Base-by-base conservation (phyloP, 2,329 filamentous ascomycete genomes). In the Phoma sp. region DNA sequence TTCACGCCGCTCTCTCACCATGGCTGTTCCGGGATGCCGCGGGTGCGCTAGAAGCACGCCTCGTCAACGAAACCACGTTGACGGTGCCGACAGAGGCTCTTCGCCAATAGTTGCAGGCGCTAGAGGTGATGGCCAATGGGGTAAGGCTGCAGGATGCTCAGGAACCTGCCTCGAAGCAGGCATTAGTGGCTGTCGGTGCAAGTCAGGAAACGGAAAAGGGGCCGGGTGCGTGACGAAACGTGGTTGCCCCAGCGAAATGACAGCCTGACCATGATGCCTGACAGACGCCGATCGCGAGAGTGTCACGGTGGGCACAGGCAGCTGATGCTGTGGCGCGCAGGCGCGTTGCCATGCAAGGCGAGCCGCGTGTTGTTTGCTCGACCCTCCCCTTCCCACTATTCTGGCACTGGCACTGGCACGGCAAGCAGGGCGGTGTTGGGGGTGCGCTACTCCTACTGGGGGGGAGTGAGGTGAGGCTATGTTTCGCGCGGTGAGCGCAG, bases 101-200 rank as follows among this genome's bases (percentile, higher is more conserved):
- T 47, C 23, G 57, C 64, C 64, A 66, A 63, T 68, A 52, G 52
- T 30, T 24, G 35, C n/a, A 14, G 52, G 35, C 40, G 44, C 60
- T 52, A 59, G 56, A 48, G 29, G 45, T 53, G 47, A 48, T 14
- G 55, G 60, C 60, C 57, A 64, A 63, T 60, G 53, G 61, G 61
- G 61, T 65, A 65, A 68, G 68, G 69, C 67, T 71, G 68, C 64
- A 69, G 62, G 60, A 60, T 47, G 50, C 45, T 57, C 69, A 71
- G 67, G 68, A 67, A 72, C 69, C 60, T 65, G 59, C 47, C 55
- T 62, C 61, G 58, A 60, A 62, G 58, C 46, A 61, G 54, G 55
- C 51, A 63, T 62, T 57, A 64, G 62, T 46, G 47, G 60, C 47
- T 52, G 57, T 45, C 58, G 60, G 52, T 54, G 59, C 59, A 48